phyloP scores from a whole-genome alignment of 176 grass and related monocot species.

The Guadua angustifolia region DNA sequence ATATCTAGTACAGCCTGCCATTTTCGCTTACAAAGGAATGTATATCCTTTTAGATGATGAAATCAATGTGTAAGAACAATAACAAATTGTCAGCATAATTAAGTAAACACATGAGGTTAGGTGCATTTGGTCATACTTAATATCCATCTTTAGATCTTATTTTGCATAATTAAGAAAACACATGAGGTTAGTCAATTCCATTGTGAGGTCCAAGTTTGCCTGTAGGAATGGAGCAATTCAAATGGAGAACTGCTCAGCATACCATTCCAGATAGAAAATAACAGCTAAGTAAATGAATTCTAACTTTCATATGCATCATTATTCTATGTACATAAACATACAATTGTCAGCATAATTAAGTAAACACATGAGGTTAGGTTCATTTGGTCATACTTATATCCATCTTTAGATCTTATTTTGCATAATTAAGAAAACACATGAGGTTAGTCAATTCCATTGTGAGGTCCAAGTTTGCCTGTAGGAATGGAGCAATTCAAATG shows the following conservation, averaged over 20 bases:
- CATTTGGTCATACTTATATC: too few relatives aligned
- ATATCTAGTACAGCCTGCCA: background rate
- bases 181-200: background rate
- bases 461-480: too few relatives aligned
- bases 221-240: background rate
- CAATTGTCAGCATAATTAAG: too few relatives aligned
- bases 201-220: constrained; percentile 2
- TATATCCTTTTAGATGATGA: background rate
- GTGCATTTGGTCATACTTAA: background rate
- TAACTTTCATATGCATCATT: constrained; percentile 2
- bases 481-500: too few relatives aligned
- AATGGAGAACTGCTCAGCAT: background rate
- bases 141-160: too few relatives aligned
- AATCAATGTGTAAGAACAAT: background rate
- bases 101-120: background rate
- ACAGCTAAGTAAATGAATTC: background rate
- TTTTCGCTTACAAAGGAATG: background rate
- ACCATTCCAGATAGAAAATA: constrained; percentile 19
- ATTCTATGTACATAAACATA: constrained; percentile 15
- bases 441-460: too few relatives aligned
- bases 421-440: too few relatives aligned
- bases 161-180: background rate
- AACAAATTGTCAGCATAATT: background rate
- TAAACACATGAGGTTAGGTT: too few relatives aligned
- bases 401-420: too few relatives aligned